A percentile compares a stretch with the other conserved stretches of the same genome.
These are phyloP conservation scores for Heritiera fomes DNA, from an alignment of 345 rosid species.

Conservation along the genomic window DNA sequence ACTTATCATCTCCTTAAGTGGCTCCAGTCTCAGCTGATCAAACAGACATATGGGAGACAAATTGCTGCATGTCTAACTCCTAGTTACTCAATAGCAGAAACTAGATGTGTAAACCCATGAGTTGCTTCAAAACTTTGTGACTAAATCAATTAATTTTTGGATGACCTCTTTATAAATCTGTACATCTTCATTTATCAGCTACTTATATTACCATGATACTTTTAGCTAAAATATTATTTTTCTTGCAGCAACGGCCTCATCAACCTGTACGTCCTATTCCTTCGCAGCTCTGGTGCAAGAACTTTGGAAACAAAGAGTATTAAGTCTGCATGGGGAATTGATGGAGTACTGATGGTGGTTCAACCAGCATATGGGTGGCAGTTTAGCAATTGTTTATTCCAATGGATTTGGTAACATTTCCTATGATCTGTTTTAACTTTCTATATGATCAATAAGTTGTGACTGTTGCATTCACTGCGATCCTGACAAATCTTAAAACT, in stretches of 20 bases:
- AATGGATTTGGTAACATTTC: slow-evolving; percentile 17
- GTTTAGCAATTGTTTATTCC: slow-evolving; percentile 15
- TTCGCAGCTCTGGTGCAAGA: slow-evolving; percentile 99
- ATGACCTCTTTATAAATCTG: neutral
- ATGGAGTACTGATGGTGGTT: slow-evolving; percentile 5
- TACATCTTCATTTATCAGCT: neutral
- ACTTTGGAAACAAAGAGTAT: slow-evolving; percentile 89
- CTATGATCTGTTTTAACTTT: slow-evolving; percentile 16
- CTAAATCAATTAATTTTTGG: neutral
- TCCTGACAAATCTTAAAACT: neutral
- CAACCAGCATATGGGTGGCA: neutral
- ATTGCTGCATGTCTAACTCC: neutral
- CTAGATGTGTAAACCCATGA: neutral
- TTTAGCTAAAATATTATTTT: slow-evolving; percentile 19
- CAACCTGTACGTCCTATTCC: slow-evolving; percentile 94
- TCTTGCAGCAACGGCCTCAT: slow-evolving; percentile 96
- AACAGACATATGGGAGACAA: neutral
- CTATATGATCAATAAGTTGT: slow-evolving; percentile 26
- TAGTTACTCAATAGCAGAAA: neutral
- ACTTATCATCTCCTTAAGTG: neutral
- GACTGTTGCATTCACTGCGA: neutral
- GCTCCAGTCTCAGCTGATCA: neutral
- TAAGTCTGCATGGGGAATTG: slow-evolving; percentile 13
- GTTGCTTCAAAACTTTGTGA: neutral
- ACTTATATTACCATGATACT: too few species aligned